Conservation (phyloP, 441 rosid genomes). For the Corymbia citriodora region DNA sequence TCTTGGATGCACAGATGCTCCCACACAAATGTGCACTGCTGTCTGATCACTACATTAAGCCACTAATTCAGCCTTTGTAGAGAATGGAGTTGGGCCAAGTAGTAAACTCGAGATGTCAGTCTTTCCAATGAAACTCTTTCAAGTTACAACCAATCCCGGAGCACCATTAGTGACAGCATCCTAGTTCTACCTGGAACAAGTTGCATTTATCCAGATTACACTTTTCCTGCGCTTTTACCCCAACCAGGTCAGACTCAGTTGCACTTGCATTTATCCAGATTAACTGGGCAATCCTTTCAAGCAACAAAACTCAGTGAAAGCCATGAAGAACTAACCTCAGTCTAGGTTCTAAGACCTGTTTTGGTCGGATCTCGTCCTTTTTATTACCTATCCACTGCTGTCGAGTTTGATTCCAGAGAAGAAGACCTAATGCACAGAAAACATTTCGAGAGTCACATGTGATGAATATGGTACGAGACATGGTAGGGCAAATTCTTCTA, state of each 20-base stretch:
- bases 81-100: background rate
- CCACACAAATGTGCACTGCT: background rate
- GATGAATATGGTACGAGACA: background rate
- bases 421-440: slow-evolving; percentile 41
- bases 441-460: background rate
- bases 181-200: background rate
- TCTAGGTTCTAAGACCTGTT: slow-evolving; percentile 32
- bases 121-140: background rate
- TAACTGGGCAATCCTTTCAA: background rate
- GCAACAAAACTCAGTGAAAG: background rate
- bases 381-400: slow-evolving; percentile 56
- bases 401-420: slow-evolving; percentile 65
- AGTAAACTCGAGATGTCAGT: background rate
- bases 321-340: slow-evolving; percentile 40
- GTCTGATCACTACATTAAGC: background rate
- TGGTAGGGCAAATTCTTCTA: background rate
- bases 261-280: background rate
- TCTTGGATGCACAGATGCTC: background rate
- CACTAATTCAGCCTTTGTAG: background rate
- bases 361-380: slow-evolving; percentile 19
- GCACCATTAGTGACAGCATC: background rate
- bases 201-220: background rate
- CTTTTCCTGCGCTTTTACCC: background rate
- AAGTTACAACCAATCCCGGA: background rate
- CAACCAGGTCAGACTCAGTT: background rate